Evolutionary conservation across 768 basidiomycete genomes (phyloP).

Genomic region (Tulasnella sp.): DNA sequence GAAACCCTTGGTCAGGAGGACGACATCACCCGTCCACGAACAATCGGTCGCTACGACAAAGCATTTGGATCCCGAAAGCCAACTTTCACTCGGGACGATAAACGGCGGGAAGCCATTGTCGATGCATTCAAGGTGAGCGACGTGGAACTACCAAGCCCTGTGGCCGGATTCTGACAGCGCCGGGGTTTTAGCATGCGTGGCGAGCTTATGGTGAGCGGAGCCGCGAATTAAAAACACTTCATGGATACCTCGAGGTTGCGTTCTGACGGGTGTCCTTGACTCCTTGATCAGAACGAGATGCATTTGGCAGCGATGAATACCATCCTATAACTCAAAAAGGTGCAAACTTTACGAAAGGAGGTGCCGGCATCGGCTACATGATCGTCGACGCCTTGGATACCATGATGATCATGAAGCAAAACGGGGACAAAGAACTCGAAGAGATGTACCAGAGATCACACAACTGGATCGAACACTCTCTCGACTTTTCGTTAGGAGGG

Average conservation of each 20-base stretch:
- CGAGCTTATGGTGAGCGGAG: conserved; percentile 69
- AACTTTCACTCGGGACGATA: conserved; percentile 49
- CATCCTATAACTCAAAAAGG: conserved; percentile 79
- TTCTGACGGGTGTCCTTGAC: conserved; percentile 35
- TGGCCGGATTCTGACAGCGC: conserved; percentile 31
- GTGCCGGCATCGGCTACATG: conserved; percentile 86
- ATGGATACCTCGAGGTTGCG: neutral
- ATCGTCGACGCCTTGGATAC: conserved; percentile 88
- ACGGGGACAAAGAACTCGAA: conserved; percentile 53
- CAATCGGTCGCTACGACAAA: neutral
- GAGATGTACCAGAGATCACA: conserved; percentile 79
- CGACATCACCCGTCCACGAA: neutral
- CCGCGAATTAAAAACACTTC: neutral
- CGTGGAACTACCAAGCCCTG: conserved; percentile 16
- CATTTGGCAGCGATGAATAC: conserved; percentile 91
- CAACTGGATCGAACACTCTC: conserved; percentile 69
- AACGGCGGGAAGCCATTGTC: conserved; percentile 70
- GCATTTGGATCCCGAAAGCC: conserved; percentile 1
- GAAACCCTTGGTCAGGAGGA: neutral
- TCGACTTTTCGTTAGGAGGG: conserved; percentile 78
- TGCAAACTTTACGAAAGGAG: conserved; percentile 66
- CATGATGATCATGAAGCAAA: conserved; percentile 70
- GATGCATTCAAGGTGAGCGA: conserved; percentile 73
- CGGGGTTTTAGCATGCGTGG: conserved; percentile 72
- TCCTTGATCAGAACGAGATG: conserved; percentile 69